Base-by-base conservation (phyloP, 2,329 filamentous ascomycete species). In the Cytospora piceae region DNA sequence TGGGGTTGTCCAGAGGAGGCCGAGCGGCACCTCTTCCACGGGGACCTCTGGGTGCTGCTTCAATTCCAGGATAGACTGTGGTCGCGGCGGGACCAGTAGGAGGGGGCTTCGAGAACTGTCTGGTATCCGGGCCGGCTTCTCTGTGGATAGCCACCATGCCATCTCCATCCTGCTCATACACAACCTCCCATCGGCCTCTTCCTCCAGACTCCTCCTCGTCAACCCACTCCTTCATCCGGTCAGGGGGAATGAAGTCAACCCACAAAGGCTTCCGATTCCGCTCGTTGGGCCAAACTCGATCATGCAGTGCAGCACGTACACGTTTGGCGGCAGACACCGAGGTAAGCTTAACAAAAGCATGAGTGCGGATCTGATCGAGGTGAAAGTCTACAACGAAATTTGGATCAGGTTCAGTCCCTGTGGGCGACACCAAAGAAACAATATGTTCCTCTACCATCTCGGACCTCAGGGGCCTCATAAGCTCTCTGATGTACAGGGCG, bases 171-270 rank as follows among this genome's bases (percentile, higher is more conserved):
- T 81, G 77, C 29, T 87, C 82, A 73, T 96, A 96, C 8, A 83
- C 77, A 8, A 96, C 86, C 76, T 94, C 91, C 87, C 90, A 96
- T 29, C 88, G 80, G 61, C 79, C 75, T 56, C 83, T 76, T 59
- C 78, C 72, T 17, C 74, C 76, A 3, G 80, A 76, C 71, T 88
- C 80, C 76, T 96, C 92, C 51, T 78, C 83, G 9, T 86, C 83
- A 66, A 96, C 89, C 93, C 93, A 98, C 29, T 85, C 84, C 17
- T 80, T 76, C 4, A 96, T 83, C 69, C 87, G 86, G 31, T 92
- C 87, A 22, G 90, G 85, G 0, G 94, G 94, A 24, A 98, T 84
- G 75, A 95, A 98, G 75, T 99, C 95, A 4, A 92, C 92, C 86
- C 90, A 96, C 0, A 98, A 83, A 0, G 88, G 84, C 75, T 95